Evolutionary conservation across 148 eudicot genomes (phyloP).

Genomic region (Fagopyrum tataricum): DNA sequence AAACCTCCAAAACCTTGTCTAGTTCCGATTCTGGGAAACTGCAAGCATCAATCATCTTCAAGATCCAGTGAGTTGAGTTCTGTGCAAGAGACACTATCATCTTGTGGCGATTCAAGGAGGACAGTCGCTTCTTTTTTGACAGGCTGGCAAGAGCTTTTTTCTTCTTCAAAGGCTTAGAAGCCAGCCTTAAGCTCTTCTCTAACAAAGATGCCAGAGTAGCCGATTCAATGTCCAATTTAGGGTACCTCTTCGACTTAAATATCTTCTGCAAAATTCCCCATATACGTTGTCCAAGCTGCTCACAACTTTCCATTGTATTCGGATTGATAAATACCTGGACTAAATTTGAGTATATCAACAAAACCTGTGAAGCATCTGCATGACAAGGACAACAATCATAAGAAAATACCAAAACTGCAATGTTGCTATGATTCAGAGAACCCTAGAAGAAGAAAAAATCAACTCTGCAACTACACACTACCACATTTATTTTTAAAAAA

Average conservation of each 20-base stretch:
- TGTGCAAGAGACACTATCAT: constrained; percentile 70
- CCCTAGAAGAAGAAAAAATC: no score
- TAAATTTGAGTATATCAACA: constrained; percentile 66
- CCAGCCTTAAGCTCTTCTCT: constrained; percentile 69
- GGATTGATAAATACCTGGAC: constrained; percentile 78
- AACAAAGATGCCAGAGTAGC: constrained; percentile 54
- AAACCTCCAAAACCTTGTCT: constrained; percentile 38
- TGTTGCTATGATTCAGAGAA: not conserved
- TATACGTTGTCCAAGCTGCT: constrained; percentile 88
- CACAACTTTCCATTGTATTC: constrained; percentile 76
- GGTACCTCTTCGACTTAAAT: constrained; percentile 74
- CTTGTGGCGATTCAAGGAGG: constrained; percentile 49
- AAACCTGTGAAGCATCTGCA: constrained; percentile 55
- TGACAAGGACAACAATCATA: not conserved
- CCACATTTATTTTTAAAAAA: not conserved
- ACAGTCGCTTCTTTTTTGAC: constrained; percentile 63
- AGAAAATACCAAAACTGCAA: not conserved
- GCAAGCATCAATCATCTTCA: constrained; percentile 70
- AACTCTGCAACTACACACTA: not conserved
- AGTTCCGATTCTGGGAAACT: constrained; percentile 53
- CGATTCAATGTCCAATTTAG: constrained; percentile 48
- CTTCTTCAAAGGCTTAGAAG: constrained; percentile 69
- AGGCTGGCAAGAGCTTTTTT: constrained; percentile 45
- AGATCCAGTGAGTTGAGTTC: constrained; percentile 73
- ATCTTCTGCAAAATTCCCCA: constrained; percentile 81